A percentile compares a stretch with the other conserved stretches of the same genome.
Conservation (phyloP, 2,329 filamentous ascomycete genomes). For the Paraphoma chrysanthemicola region DNA sequence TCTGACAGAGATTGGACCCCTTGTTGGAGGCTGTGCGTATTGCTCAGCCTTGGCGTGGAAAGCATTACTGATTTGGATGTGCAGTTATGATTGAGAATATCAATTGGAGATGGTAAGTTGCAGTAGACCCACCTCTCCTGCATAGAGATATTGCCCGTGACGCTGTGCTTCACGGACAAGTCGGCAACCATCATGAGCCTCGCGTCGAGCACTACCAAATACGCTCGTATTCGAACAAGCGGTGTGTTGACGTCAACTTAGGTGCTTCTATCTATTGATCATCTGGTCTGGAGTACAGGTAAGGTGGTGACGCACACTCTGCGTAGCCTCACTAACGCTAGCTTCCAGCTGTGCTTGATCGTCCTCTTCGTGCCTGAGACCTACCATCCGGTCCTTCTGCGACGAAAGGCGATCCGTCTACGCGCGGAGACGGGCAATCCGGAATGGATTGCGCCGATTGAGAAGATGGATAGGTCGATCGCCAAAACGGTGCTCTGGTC, state of each 20-base stretch:
- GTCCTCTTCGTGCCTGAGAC: constrained; percentile 83
- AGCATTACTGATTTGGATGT: neutral
- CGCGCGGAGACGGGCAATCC: constrained; percentile 80
- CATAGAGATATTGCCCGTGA: constrained; percentile 4
- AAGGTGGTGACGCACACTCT: constrained; percentile 25
- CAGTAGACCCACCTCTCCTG: constrained; percentile 9
- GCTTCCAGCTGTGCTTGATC: constrained; percentile 66
- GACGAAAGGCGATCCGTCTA: constrained; percentile 72
- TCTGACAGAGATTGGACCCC: constrained; percentile 57
- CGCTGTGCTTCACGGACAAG: neutral
- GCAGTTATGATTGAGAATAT: constrained; percentile 75
- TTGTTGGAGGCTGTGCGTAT: constrained; percentile 67
- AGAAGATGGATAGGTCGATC: constrained; percentile 74
- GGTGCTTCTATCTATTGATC: constrained; percentile 70
- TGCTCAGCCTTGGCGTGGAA: neutral
- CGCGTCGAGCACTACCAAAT: constrained; percentile 1
- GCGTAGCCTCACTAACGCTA: constrained; percentile 21
- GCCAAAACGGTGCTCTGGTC: constrained; percentile 57
- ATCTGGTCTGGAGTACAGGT: constrained; percentile 73
- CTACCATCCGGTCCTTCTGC: constrained; percentile 75
- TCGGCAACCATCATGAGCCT: neutral
- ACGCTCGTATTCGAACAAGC: constrained; percentile 15
- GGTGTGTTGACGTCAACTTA: constrained; percentile 33
- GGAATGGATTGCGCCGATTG: constrained; percentile 77
- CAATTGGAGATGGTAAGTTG: constrained; percentile 62